Evolutionary conservation across 1,139 yeast genomes (phyloP).

Genomic region (Geotrichum klebahnii): DNA sequence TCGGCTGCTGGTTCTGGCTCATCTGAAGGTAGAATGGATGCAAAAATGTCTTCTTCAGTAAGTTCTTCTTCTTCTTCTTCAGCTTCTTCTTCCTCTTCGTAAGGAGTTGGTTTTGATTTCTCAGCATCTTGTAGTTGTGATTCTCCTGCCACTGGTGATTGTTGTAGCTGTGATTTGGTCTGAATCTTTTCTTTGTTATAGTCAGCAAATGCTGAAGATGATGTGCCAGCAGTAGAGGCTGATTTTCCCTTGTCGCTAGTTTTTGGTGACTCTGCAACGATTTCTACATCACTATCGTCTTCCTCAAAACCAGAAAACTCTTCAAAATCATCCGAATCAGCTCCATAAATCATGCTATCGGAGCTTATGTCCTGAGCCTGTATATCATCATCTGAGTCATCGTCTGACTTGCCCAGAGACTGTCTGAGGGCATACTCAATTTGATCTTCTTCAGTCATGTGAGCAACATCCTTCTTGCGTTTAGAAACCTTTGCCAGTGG

Average conservation of each 20-base stretch:
- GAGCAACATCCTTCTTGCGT: constrained; percentile 33
- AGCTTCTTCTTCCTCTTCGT: constrained; percentile 1
- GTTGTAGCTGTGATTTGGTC: too few relatives aligned
- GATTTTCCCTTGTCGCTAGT: background rate
- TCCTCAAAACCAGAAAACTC: constrained; percentile 23
- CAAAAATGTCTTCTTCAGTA: constrained; percentile 41
- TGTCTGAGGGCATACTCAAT: constrained; percentile 71
- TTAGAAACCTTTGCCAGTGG: constrained; percentile 47
- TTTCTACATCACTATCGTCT: constrained; percentile 3
- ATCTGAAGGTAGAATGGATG: constrained; percentile 46
- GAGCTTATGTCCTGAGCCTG: too few relatives aligned
- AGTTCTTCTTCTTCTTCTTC: constrained; percentile 19
- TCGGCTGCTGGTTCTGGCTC: constrained; percentile 59
- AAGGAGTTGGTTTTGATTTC: too few relatives aligned
- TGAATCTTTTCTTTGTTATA: too few relatives aligned
- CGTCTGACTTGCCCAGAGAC: constrained; percentile 48
- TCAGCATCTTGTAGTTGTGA: background rate
- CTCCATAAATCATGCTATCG: background rate
- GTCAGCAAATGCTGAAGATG: too few relatives aligned
- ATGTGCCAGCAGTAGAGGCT: too few relatives aligned
- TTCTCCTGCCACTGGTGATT: too few relatives aligned
- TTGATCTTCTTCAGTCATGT: constrained; percentile 78
- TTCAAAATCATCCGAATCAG: constrained; percentile 24
- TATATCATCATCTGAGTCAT: constrained; percentile 36
- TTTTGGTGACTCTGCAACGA: background rate